These are phyloP conservation scores for Fraxinus sp. DNA, from an alignment of 305 asterid genomes.

Conservation along the genomic window DNA sequence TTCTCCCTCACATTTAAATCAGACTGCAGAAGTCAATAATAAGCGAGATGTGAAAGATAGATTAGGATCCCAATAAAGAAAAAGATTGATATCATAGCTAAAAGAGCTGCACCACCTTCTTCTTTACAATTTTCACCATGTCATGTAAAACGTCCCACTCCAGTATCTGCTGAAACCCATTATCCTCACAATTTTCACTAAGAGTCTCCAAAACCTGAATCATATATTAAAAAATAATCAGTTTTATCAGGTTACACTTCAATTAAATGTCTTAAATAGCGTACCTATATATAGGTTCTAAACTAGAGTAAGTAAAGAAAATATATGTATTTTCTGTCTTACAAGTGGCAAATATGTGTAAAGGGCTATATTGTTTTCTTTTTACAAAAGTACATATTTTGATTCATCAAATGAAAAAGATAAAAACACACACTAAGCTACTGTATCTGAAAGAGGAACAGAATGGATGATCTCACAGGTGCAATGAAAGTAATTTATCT, in stretches of 20 bases:
- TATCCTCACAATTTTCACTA: slow-evolving; percentile 90
- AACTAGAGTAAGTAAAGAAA: background rate
- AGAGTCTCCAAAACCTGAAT: slow-evolving; percentile 89
- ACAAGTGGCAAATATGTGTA: background rate
- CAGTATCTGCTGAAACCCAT: slow-evolving; percentile 74
- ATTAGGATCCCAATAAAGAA: background rate
- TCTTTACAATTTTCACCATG: slow-evolving; percentile 91
- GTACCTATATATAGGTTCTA: background rate
- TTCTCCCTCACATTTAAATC: slow-evolving; percentile 93
- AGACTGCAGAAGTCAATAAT: slow-evolving; percentile 54
- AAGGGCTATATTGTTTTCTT: background rate
- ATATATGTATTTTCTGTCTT: background rate
- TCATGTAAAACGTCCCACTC: slow-evolving; percentile 88
- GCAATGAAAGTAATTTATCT: background rate
- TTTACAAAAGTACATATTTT: background rate
- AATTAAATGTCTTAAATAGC: background rate
- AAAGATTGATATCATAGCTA: slow-evolving; percentile 6
- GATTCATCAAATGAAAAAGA: background rate
- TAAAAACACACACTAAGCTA: background rate
- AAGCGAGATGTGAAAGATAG: slow-evolving; percentile 14
- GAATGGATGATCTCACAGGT: background rate
- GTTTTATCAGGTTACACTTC: background rate
- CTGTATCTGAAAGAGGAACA: background rate
- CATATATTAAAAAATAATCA: slow-evolving; percentile 22
- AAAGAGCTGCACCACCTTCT: slow-evolving; percentile 55